A percentile compares a stretch with the other conserved stretches of the same genome.
Conservation (phyloP, 164 flowering plant species). For the Houttuynia cordata region DNA sequence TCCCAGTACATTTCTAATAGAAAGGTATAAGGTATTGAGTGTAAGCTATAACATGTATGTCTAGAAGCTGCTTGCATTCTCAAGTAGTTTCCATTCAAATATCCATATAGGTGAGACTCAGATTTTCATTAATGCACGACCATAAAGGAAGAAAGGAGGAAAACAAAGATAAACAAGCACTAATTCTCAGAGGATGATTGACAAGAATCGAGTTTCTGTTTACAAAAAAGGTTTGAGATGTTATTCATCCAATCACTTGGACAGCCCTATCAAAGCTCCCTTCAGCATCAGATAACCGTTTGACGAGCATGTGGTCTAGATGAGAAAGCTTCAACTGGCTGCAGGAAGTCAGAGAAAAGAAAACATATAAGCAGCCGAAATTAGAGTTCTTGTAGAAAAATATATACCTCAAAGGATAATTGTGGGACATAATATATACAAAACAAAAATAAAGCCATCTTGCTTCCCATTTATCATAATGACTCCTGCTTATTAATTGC, state of each 20-base stretch:
- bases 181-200: neutral
- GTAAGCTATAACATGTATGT: too few species aligned
- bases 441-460: neutral
- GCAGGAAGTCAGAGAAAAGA: slow-evolving; percentile 18
- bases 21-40: too few species aligned
- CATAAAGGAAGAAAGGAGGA: neutral
- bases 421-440: neutral
- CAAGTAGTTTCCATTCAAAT: too few species aligned
- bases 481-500: too few species aligned
- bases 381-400: neutral
- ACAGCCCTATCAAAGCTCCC: slow-evolving; percentile 78
- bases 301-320: slow-evolving; percentile 72
- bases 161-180: neutral
- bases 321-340: slow-evolving; percentile 85
- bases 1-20: too few species aligned
- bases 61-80: too few species aligned
- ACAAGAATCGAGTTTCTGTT: neutral
- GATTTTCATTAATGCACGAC: neutral
- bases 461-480: neutral
- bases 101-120: neutral
- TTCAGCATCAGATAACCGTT: slow-evolving; percentile 55
- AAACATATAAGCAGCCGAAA: neutral
- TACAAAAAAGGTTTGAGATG: neutral
- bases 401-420: neutral
- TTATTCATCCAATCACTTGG: slow-evolving; percentile 52